Conservation (phyloP, 306 rosid species). For the Lathyrus sativus region DNA sequence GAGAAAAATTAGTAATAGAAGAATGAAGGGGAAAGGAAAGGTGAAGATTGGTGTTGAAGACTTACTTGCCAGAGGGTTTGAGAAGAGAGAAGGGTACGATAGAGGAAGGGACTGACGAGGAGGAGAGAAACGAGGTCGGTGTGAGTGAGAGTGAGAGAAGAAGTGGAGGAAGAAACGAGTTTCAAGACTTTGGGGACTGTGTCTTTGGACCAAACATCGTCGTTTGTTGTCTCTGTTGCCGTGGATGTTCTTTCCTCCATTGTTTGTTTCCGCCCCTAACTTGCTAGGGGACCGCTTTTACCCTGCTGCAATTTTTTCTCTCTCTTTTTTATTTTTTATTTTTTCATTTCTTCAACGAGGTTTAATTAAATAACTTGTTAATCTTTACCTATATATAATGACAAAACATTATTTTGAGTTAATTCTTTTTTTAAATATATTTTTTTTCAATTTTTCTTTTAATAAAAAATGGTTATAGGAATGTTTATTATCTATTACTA, state of each 20-base stretch:
- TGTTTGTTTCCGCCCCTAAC: background rate
- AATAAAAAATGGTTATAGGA: too few relatives aligned
- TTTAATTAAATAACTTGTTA: too few relatives aligned
- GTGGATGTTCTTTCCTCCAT: slow-evolving; percentile 47
- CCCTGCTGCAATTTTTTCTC: too few relatives aligned
- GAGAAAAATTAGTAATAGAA: background rate
- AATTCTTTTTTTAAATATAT: too few relatives aligned
- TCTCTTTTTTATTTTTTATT: too few relatives aligned
- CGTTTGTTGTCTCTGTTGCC: slow-evolving; percentile 28
- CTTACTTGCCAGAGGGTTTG: slow-evolving; percentile 65
- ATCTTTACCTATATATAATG: too few relatives aligned
- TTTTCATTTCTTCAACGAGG: too few relatives aligned
- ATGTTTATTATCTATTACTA: too few relatives aligned
- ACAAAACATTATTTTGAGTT: too few relatives aligned
- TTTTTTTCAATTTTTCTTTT: too few relatives aligned
- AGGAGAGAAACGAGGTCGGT: slow-evolving; percentile 62
- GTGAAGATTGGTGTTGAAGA: background rate
- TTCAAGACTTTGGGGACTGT: slow-evolving; percentile 63
- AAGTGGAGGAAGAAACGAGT: slow-evolving; percentile 56
- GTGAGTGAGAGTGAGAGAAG: slow-evolving; percentile 44
- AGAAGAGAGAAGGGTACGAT: slow-evolving; percentile 58
- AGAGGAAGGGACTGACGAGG: slow-evolving; percentile 63
- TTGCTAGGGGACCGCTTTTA: background rate
- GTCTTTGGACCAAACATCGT: slow-evolving; percentile 62
- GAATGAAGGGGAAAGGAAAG: background rate